phyloP scores from a whole-genome alignment of 192 early-diverging fungal species.

The Cetraspora pellucida region DNA sequence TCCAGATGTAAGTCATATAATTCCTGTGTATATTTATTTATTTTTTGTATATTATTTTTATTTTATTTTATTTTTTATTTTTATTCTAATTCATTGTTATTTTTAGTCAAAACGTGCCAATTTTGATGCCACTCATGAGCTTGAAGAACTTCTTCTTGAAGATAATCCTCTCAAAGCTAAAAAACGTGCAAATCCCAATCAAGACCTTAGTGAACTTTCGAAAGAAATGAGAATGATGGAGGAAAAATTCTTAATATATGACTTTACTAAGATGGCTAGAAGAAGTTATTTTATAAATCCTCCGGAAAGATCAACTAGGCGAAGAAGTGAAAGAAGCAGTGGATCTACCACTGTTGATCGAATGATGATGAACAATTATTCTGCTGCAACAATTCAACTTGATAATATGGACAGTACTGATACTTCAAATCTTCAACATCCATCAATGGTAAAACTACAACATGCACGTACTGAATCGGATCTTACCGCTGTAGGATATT shows the following conservation, averaged over 20 bases:
- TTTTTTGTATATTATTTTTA: background rate
- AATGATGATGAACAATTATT: background rate
- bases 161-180: slow-evolving; percentile 89
- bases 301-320: background rate
- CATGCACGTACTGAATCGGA: slow-evolving; percentile 1
- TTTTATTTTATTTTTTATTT: background rate
- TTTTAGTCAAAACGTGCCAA: slow-evolving; percentile 81
- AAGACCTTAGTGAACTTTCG: slow-evolving; percentile 48
- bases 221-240: slow-evolving; percentile 78
- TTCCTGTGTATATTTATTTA: too few species aligned
- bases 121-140: slow-evolving; percentile 94
- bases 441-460: background rate
- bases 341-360: slow-evolving; percentile 15
- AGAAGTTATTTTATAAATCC: slow-evolving; percentile 9
- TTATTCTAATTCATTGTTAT: background rate
- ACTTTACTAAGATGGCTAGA: slow-evolving; percentile 62
- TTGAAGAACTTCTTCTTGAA: slow-evolving; percentile 96
- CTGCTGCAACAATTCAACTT: background rate
- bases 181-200: slow-evolving; percentile 53
- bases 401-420: background rate
- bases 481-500: background rate
- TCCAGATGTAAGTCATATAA: slow-evolving; percentile 69
- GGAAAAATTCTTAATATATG: slow-evolving; percentile 74
- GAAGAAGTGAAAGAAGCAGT: slow-evolving; percentile 25
- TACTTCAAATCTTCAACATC: background rate